These are phyloP conservation scores for Epichloe elymi DNA, from an alignment of 2,329 filamentous ascomycete genomes.

Conservation along the genomic window DNA sequence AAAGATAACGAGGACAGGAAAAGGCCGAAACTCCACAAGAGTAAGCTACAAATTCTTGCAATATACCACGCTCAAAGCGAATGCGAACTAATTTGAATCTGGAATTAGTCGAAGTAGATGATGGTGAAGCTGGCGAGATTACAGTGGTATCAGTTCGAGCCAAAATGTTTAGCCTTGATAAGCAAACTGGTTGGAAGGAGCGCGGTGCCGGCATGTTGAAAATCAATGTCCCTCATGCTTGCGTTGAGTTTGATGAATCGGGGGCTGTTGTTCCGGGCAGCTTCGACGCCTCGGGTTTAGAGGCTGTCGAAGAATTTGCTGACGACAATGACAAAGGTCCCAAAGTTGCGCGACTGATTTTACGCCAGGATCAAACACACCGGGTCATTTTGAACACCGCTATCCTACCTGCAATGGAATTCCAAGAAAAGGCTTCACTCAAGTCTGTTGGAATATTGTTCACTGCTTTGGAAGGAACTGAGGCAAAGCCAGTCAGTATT, in stretches of 20 bases:
- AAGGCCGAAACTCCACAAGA: constrained; percentile 53
- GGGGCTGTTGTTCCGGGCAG: constrained; percentile 35
- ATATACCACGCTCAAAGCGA: background rate
- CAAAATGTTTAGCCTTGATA: constrained; percentile 72
- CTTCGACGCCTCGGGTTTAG: constrained; percentile 41
- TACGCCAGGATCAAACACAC: constrained; percentile 83
- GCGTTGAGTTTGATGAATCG: constrained; percentile 40
- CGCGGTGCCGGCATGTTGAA: constrained; percentile 74
- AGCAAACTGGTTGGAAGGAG: constrained; percentile 71
- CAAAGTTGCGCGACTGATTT: constrained; percentile 60
- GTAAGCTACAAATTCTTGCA: constrained; percentile 34
- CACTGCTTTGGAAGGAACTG: constrained; percentile 45
- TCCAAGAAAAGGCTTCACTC: constrained; percentile 62
- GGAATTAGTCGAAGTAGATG: constrained; percentile 53
- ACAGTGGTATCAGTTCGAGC: constrained; percentile 65
- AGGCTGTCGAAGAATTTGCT: constrained; percentile 28
- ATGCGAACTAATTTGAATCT: background rate
- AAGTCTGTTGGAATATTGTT: constrained; percentile 58
- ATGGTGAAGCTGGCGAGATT: constrained; percentile 73
- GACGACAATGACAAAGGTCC: constrained; percentile 17
- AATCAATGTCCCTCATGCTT: constrained; percentile 57
- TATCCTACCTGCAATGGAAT: constrained; percentile 64
- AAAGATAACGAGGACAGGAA: constrained; percentile 51
- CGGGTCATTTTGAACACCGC: constrained; percentile 77
- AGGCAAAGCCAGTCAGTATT: constrained; percentile 42